Base-by-base conservation (phyloP, 2,329 filamentous ascomycete genomes). In the Pseudogymnoascus pannorum region DNA sequence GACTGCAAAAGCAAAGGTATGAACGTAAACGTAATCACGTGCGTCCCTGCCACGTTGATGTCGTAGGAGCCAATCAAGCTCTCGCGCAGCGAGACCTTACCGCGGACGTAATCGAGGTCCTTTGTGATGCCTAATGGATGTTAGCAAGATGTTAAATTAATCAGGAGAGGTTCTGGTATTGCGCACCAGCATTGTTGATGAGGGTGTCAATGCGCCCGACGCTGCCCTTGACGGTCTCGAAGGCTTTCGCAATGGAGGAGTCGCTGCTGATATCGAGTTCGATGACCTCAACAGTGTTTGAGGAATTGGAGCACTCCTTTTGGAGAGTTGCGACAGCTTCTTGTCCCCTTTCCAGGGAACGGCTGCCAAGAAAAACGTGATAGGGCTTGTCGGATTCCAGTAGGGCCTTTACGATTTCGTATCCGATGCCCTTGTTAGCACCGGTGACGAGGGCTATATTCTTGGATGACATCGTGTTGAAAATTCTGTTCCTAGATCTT, bases 391-490 rank as follows among this genome's bases (percentile, higher is more conserved):
- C 67, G 12, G 74, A 73, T 18, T 70, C 67, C 7, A 72, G 69
- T 18, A 79, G 68, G 35, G 76, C 73, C 61, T 75, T 74, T 18
- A 73, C 71, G 5, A 72, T 73, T 60, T 75, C 75, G 63, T 75
- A 75, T 57, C 77, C 77, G 18, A 78, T 73, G 51, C 76, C 76
- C 64, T 74, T 71, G 65, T 77, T 79, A 35, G 72, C 75, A 5
- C 76, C 76, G 6, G 75, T 77, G 35, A 78, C 66, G 48, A 77
- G 71, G 59, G 72, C 70, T 29, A 75, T 64, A 18, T 63, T 65
- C 36, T 40, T 40, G 9, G 5, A 22, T 12, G 26, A 59, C 29
- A 59, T 42, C 12, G 18, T n/a, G 36, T 40, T 40, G 36, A 40
- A n/a, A 40, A 40, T 40, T 40, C 16, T 9, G 16, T 40, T 20